A percentile compares a stretch with the other conserved stretches of the same genome.
Evolutionary conservation across 352 stramenopile genomes (phyloP).

Genomic region (Stramenopiles sp.): DNA sequence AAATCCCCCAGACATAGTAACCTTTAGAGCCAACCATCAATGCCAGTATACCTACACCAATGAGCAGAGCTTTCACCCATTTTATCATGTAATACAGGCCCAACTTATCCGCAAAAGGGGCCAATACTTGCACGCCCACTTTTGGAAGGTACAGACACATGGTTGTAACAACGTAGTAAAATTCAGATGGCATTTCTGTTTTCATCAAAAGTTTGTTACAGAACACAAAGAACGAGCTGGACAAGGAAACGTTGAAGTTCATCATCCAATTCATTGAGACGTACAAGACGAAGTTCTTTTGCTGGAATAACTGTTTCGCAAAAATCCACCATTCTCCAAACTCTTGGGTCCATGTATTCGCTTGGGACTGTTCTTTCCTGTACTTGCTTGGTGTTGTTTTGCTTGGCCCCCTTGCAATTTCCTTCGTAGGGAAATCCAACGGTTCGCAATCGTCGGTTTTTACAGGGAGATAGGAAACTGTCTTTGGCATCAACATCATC

Average conservation of each 20-base stretch:
- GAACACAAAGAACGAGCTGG: neutral
- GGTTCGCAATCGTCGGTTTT: neutral
- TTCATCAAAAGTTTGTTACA: neutral
- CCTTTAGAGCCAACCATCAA: neutral
- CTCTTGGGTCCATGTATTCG: neutral
- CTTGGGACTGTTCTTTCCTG: neutral
- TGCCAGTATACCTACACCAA: neutral
- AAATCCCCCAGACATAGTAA: neutral
- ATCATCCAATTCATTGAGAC: constrained; percentile 1
- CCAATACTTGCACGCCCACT: neutral
- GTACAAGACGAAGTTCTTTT: neutral
- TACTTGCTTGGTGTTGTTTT: neutral
- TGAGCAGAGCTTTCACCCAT: neutral
- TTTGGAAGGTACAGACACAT: neutral
- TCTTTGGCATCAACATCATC: neutral
- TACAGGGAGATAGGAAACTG: neutral
- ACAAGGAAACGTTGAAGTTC: neutral
- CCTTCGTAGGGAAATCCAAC: neutral
- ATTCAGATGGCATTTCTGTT: neutral
- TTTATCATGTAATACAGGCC: neutral
- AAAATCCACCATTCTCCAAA: neutral
- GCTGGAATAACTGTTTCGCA: neutral
- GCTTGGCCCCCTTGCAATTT: neutral
- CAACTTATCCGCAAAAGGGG: neutral
- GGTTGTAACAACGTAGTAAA: neutral